These are phyloP conservation scores for Acanthamoeba culbertsoni DNA, from an alignment of 208 protist species.

Conservation along the genomic window DNA sequence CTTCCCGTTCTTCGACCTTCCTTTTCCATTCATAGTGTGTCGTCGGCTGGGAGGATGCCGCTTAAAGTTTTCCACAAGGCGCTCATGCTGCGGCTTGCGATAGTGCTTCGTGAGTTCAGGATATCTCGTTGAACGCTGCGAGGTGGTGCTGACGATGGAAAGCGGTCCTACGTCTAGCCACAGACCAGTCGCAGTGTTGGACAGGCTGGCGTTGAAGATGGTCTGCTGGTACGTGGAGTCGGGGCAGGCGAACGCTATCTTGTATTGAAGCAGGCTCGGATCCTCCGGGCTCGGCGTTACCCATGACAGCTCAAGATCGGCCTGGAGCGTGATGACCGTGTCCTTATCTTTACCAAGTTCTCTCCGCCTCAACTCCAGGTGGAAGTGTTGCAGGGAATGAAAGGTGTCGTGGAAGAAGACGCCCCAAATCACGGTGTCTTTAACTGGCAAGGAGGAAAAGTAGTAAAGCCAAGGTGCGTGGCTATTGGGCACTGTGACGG, in stretches of 20 bases:
- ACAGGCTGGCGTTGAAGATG: neutral
- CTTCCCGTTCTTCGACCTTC: neutral
- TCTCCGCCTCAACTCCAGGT: no score
- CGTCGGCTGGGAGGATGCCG: neutral
- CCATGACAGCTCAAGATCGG: neutral
- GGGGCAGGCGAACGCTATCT: neutral
- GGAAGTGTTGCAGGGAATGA: no score
- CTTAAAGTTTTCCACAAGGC: neutral
- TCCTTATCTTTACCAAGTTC: no score
- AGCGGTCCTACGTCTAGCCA: neutral
- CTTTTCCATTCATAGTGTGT: neutral
- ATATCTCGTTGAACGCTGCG: neutral
- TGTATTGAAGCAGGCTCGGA: neutral
- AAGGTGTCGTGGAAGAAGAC: no score
- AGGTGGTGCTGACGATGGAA: neutral
- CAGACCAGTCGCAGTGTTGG: neutral
- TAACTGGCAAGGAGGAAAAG: no score
- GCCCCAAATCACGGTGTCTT: no score
- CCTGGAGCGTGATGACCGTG: neutral
- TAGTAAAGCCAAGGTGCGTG: no score
- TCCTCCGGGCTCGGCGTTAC: neutral
- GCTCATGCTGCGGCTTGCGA: neutral
- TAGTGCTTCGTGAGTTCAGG: neutral
- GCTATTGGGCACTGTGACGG: no score
- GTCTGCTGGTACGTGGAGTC: neutral